phyloP scores from a whole-genome alignment of 1,139 yeast genomes.

The Saccharomyces hybrid region DNA sequence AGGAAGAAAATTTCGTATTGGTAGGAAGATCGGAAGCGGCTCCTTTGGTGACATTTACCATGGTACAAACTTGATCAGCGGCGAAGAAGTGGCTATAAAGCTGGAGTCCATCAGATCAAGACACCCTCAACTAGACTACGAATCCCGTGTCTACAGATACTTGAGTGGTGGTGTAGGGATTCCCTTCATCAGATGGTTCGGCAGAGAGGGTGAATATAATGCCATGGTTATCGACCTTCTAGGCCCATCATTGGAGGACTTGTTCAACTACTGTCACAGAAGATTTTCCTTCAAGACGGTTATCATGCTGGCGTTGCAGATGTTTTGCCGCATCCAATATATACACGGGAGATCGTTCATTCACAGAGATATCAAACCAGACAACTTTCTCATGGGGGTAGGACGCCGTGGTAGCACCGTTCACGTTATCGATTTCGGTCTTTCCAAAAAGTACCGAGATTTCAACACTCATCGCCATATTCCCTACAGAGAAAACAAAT shows the following conservation, averaged over 20 bases:
- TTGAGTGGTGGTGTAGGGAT: slow-evolving; percentile 96
- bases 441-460: slow-evolving; percentile 91
- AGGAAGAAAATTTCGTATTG: slow-evolving; percentile 90
- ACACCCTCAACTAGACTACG: slow-evolving; percentile 95
- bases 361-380: slow-evolving; percentile 73
- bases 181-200: slow-evolving; percentile 95
- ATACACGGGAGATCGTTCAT: slow-evolving; percentile 93
- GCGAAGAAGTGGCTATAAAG: slow-evolving; percentile 96
- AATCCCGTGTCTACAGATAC: slow-evolving; percentile 90
- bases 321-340: slow-evolving; percentile 88
- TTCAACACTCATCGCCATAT: slow-evolving; percentile 91
- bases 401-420: slow-evolving; percentile 94
- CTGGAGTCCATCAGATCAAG: slow-evolving; percentile 83
- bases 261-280: slow-evolving; percentile 91
- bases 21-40: slow-evolving; percentile 96
- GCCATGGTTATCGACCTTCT: slow-evolving; percentile 94
- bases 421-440: slow-evolving; percentile 92
- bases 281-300: slow-evolving; percentile 92
- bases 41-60: slow-evolving; percentile 95
- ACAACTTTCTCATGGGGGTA: slow-evolving; percentile 64
- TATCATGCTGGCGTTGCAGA: slow-evolving; percentile 84
- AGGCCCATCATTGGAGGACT: slow-evolving; percentile 92
- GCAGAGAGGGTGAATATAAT: slow-evolving; percentile 92
- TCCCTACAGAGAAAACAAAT: slow-evolving; percentile 92
- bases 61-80: slow-evolving; percentile 87